Evolutionary conservation across 352 stramenopile genomes (phyloP).

Genomic region (Peronospora farinosa): DNA sequence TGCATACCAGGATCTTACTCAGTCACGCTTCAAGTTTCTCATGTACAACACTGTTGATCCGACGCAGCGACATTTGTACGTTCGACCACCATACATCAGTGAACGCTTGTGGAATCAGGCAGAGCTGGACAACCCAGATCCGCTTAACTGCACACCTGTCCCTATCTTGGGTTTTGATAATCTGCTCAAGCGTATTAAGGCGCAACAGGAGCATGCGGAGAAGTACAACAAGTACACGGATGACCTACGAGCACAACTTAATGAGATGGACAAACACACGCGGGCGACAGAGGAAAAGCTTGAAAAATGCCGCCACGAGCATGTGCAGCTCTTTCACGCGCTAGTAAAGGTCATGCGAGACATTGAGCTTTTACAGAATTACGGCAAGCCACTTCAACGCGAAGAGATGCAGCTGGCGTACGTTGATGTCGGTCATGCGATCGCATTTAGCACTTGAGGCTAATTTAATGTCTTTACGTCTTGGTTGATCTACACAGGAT

Average conservation of each 20-base stretch:
- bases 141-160: constrained; percentile 67
- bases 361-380: constrained; percentile 81
- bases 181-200: constrained; percentile 76
- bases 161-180: constrained; percentile 75
- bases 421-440: constrained; percentile 14
- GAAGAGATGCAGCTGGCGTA: constrained; percentile 77
- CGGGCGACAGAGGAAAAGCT: constrained; percentile 80
- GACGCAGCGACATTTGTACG: constrained; percentile 73
- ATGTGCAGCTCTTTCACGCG: constrained; percentile 77
- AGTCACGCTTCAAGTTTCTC: constrained; percentile 86
- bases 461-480: constrained; percentile 1
- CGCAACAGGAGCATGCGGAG: constrained; percentile 69
- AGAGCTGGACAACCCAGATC: constrained; percentile 82
- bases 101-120: constrained; percentile 82
- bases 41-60: constrained; percentile 87
- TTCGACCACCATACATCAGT: constrained; percentile 71
- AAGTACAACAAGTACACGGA: constrained; percentile 81
- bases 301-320: constrained; percentile 76
- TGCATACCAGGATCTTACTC: constrained; percentile 72
- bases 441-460: not conserved
- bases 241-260: constrained; percentile 63
- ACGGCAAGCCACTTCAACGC: constrained; percentile 75
- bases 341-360: constrained; percentile 86
- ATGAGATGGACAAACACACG: constrained; percentile 78
- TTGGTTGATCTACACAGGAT: constrained; percentile 38